Evolutionary conservation across 2,329 filamentous ascomycete genomes (phyloP), one percentile per base, ranked within the genome.

Genomic region (Fusarium sp.): DNA sequence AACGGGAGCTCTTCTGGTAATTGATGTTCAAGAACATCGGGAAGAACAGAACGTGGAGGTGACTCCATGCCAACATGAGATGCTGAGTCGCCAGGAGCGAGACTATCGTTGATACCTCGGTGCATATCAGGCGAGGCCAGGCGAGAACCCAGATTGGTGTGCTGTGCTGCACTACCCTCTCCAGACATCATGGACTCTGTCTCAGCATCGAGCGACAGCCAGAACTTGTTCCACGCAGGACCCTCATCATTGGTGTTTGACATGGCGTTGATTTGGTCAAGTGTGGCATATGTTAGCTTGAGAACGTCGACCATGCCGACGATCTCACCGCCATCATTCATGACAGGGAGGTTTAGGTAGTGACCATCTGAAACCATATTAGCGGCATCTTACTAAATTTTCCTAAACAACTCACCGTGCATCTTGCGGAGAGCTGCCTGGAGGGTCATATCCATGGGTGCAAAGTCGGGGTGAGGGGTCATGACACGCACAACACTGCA

Each of bases 221-320:
- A 99, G 85, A 99, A 99, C 83, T 98, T 99, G 86, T 98, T 98
- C 96, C 96, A 99, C 11, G 96, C 96, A 10, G 96, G 96, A 0
- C 96, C 96, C 83, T 99, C 94, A 79, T 97, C 95, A 45, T 90
- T 89, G 59, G 65, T 68, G 63, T 91, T 94, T 44, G 89, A 91
- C 92, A 99, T 98, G 66, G 94, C 94, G 85, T 98, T 98, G 83
- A 97, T 94, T 85, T 98, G 95, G 83, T 99, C 96, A 59, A 99
- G 88, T 10, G 96, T 99, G 55, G 96, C 96, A 83, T 99, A 99
- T 27, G 96, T 99, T 78, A 99, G 88, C 85, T 98, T 98, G 70
- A 99, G 89, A 66, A 99, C 96, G 82, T 99, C 96, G 31, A 99
- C 96, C 96, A 99, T 99, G 78, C 96, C 96, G 65, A 99, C 96